These are phyloP conservation scores for Phytophthora pistaciae DNA, from an alignment of 352 stramenopile species.

Conservation along the genomic window DNA sequence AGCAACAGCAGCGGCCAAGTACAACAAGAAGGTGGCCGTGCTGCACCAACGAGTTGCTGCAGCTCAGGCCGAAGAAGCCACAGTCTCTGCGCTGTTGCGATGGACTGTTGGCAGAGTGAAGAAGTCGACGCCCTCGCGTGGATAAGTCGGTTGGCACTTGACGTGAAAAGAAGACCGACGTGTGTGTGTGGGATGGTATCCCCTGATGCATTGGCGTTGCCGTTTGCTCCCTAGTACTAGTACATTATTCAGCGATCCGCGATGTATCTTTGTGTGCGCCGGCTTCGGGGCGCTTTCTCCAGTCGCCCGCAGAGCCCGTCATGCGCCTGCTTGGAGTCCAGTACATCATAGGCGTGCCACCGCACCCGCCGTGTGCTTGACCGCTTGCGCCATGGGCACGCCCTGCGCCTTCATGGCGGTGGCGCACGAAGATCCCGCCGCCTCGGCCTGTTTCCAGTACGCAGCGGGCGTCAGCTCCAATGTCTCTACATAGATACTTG, in stretches of 20 bases:
- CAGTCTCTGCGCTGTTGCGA: constrained; percentile 47
- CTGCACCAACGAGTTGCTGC: constrained; percentile 57
- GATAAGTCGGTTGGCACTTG: constrained; percentile 13
- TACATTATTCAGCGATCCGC: not conserved
- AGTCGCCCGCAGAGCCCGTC: constrained; percentile 15
- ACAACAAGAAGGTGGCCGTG: constrained; percentile 70
- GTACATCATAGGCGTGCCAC: constrained; percentile 60
- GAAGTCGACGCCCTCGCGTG: constrained; percentile 18
- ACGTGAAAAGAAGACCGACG: constrained; percentile 11
- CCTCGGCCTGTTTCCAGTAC: constrained; percentile 59
- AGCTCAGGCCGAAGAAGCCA: constrained; percentile 51
- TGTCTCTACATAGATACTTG: not conserved
- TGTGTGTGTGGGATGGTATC: constrained; percentile 14
- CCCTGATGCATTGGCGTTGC: constrained; percentile 4
- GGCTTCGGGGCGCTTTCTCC: constrained; percentile 18
- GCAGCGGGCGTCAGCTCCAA: constrained; percentile 2
- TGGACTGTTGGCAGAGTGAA: constrained; percentile 47
- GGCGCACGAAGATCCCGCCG: constrained; percentile 65
- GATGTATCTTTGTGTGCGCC: not conserved
- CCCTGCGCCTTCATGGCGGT: constrained; percentile 70
- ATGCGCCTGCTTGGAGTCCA: not conserved
- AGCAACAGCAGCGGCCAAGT: constrained; percentile 60
- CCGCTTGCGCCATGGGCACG: constrained; percentile 77
- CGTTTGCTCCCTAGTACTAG: constrained; percentile 19
- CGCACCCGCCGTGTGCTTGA: constrained; percentile 76